These are phyloP conservation scores for Abrus pulchellus DNA, from an alignment of 306 rosid genomes.

Conservation along the genomic window DNA sequence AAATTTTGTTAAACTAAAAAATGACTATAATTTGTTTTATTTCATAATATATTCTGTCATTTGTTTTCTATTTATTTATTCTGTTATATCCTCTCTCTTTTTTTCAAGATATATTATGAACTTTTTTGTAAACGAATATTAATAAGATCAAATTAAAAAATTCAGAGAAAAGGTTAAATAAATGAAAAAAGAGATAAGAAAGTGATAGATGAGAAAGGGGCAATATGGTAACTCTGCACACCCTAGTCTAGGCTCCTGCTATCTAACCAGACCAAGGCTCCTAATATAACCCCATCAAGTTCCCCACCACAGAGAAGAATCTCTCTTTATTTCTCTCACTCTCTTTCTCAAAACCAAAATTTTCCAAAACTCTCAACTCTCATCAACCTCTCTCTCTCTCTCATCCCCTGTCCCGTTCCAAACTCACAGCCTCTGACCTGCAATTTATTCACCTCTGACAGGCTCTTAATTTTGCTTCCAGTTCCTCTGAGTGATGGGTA, in stretches of 20 bases:
- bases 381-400: conserved; percentile 16
- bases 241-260: not conserved
- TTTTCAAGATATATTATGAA: too few relatives aligned
- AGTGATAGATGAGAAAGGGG: conserved; percentile 25
- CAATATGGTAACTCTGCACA: conserved; percentile 29
- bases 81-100: too few relatives aligned
- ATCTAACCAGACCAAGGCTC: conserved; percentile 53
- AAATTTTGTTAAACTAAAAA: too few relatives aligned
- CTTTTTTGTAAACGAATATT: not conserved
- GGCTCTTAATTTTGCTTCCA: conserved; percentile 5
- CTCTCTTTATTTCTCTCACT: conserved; percentile 46
- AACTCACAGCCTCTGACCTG: conserved; percentile 44
- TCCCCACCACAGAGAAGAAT: conserved; percentile 58
- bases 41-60: too few relatives aligned
- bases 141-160: not conserved
- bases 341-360: conserved; percentile 15
- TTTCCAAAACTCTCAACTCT: conserved; percentile 50
- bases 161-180: not conserved
- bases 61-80: too few relatives aligned
- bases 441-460: conserved; percentile 47
- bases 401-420: conserved; percentile 1
- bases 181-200: conserved; percentile 13
- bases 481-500: conserved; percentile 49
- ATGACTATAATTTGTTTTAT: too few relatives aligned
- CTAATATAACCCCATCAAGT: conserved; percentile 70